Conservation (phyloP, 192 early-diverging fungal genomes). For the Spizellomyces sp. region DNA sequence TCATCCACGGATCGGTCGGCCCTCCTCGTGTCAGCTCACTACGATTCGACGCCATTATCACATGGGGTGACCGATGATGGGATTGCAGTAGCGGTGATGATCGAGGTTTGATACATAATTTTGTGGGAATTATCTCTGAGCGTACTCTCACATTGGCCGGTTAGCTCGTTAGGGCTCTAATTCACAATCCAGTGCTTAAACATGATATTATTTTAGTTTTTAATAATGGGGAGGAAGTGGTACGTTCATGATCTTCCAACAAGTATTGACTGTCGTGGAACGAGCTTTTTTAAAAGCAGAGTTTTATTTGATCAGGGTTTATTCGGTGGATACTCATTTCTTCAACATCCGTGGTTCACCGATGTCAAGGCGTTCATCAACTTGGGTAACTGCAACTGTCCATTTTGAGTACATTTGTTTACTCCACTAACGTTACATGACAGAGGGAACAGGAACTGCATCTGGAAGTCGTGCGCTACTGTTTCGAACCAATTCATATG, state of each 20-base stretch:
- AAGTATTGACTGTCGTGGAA: not conserved
- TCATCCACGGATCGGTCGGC: conserved; percentile 8
- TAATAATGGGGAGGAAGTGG: conserved; percentile 54
- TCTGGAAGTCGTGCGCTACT: conserved; percentile 32
- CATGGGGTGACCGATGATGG: conserved; percentile 53
- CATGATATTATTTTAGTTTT: conserved; percentile 45
- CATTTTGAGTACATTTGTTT: not conserved
- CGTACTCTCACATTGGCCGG: too few species aligned
- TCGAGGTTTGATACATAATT: conserved; percentile 34
- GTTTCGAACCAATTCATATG: conserved; percentile 45
- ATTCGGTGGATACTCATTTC: conserved; percentile 42
- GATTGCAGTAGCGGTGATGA: conserved; percentile 42
- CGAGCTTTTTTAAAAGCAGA: not conserved
- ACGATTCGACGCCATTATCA: conserved; percentile 40
- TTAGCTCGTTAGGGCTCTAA: too few species aligned
- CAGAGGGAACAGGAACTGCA: conserved; percentile 46
- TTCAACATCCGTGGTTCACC: conserved; percentile 43
- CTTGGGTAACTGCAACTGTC: conserved; percentile 21
- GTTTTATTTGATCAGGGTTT: conserved; percentile 1
- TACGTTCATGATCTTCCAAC: not conserved
- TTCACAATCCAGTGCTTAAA: not conserved
- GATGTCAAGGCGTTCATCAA: conserved; percentile 51
- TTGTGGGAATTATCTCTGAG: not conserved
- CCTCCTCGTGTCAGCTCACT: conserved; percentile 51
- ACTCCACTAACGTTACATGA: not conserved